Evolutionary conservation across 1,284 basidiomycete genomes (phyloP).

Genomic region (Apiotrichum akiyoshidainum): DNA sequence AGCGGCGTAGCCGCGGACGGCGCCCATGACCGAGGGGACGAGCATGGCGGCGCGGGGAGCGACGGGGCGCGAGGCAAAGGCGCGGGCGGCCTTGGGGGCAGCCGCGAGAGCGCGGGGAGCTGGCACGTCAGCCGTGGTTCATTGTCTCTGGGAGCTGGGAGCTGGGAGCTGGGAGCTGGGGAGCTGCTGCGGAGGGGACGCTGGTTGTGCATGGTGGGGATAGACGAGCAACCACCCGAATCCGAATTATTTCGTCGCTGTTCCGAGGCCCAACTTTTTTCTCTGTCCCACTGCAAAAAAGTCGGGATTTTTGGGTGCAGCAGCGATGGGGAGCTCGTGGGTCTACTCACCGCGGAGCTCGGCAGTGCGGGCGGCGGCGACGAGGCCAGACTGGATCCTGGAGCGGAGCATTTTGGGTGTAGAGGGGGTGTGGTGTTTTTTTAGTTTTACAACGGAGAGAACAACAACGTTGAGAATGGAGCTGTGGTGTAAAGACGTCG

Average conservation of each 20-base stretch:
- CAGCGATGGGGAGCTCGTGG: not conserved
- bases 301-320: not conserved
- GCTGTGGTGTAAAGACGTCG: too few species aligned
- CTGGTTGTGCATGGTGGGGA: too few species aligned
- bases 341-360: constrained; percentile 30
- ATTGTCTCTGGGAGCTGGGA: too few species aligned
- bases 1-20: constrained; percentile 52
- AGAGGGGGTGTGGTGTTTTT: constrained; percentile 4
- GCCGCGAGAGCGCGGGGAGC: constrained; percentile 13
- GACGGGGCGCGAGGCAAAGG: constrained; percentile 14
- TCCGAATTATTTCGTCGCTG: not conserved
- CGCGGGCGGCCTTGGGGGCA: constrained; percentile 14
- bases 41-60: constrained; percentile 18
- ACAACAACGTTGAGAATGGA: not conserved
- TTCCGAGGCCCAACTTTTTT: not conserved
- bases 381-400: constrained; percentile 27
- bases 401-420: constrained; percentile 33
- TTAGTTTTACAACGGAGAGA: not conserved
- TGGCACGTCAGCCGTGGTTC: not conserved
- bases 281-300: not conserved
- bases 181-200: too few species aligned
- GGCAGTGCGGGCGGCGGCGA: constrained; percentile 28
- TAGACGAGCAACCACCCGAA: too few species aligned
- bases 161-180: too few species aligned
- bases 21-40: constrained; percentile 5